Percentiles rank a stretch among this genome's conserved stretches.
Conservation (phyloP, 495 filamentous ascomycete species). For the Penicillium silybi region DNA sequence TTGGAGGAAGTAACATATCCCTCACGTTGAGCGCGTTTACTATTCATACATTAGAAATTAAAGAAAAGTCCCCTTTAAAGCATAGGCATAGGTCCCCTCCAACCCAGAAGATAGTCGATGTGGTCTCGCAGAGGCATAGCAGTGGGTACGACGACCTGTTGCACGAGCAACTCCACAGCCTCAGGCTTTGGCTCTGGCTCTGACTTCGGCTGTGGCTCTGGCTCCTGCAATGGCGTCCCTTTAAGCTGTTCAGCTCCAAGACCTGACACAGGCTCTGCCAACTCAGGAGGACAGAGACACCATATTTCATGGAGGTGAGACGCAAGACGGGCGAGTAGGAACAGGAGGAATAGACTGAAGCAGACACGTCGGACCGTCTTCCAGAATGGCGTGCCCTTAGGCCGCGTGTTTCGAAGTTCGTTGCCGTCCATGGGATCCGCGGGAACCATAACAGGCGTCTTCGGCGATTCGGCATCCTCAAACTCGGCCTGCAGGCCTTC, state of each 20-base stretch:
- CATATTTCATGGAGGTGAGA: not conserved
- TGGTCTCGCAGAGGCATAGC: constrained; percentile 20
- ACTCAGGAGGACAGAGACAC: not conserved
- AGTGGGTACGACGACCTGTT: not conserved
- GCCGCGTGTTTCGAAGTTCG: not conserved
- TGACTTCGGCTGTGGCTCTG: not conserved
- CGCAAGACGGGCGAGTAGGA: not conserved
- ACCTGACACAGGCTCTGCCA: not conserved
- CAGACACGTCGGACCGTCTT: not conserved
- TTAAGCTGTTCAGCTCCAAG: not conserved
- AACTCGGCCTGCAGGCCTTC: not conserved
- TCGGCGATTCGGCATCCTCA: not conserved
- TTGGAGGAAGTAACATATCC: too few species aligned
- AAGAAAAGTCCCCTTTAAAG: not conserved
- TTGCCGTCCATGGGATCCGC: not conserved
- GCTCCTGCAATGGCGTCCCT: not conserved
- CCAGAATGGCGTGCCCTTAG: not conserved
- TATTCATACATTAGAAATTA: not conserved
- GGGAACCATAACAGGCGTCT: not conserved
- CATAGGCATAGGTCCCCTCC: constrained; percentile 24
- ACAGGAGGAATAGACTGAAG: not conserved
- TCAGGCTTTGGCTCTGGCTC: too few species aligned
- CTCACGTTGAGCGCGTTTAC: not conserved
- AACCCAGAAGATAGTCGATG: constrained; percentile 38
- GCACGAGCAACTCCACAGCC: not conserved